Evolutionary conservation across 345 rosid genomes (phyloP).

Genomic region (Ceriops decandra): DNA sequence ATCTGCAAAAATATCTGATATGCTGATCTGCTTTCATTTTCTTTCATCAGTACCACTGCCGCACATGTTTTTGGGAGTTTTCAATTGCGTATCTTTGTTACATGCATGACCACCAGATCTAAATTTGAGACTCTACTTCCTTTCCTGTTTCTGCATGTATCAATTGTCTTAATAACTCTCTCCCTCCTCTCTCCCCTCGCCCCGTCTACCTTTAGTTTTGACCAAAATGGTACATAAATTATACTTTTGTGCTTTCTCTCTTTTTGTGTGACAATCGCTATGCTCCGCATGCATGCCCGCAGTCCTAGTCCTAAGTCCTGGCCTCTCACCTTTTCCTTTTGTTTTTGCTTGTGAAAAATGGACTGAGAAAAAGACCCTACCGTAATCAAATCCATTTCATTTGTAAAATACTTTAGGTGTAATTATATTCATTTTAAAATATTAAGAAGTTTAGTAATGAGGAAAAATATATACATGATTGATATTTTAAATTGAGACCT

Average conservation of each 20-base stretch:
- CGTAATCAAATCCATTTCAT: no score
- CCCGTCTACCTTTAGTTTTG: conserved; percentile 21
- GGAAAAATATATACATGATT: no score
- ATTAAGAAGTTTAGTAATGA: no score
- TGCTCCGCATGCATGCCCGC: conserved; percentile 29
- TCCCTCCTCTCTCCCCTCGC: conserved; percentile 17
- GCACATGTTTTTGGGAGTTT: not conserved
- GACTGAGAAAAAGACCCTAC: not conserved
- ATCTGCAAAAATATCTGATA: conserved; percentile 39
- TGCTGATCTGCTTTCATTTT: conserved; percentile 21
- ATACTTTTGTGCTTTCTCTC: conserved; percentile 22
- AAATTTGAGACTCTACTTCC: not conserved
- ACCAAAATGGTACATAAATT: conserved; percentile 22
- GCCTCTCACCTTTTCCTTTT: conserved; percentile 10
- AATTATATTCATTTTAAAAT: no score
- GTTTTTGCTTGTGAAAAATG: not conserved
- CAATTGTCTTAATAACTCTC: conserved; percentile 19
- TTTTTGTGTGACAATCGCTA: conserved; percentile 16
- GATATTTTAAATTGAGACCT: no score
- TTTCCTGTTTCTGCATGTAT: not conserved
- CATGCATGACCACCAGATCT: conserved; percentile 29
- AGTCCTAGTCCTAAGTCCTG: conserved; percentile 3
- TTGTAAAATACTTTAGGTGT: no score
- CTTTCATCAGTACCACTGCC: conserved; percentile 7
- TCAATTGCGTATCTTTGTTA: conserved; percentile 28